Base-by-base conservation (phyloP, 306 rosid genomes). In the Malus sieversii region DNA sequence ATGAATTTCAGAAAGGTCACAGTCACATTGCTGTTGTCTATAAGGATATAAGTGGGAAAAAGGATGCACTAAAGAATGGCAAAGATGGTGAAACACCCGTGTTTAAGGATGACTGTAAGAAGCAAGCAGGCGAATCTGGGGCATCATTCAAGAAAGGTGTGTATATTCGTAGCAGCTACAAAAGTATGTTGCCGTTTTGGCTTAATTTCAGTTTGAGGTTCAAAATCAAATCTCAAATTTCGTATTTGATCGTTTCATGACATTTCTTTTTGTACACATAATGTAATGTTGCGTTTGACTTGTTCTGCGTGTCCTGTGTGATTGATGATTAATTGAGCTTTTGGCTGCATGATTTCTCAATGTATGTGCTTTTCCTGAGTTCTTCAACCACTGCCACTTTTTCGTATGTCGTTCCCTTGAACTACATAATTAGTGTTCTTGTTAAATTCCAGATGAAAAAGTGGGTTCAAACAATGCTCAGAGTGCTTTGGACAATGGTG, bases 11-110 rank as follows among this genome's bases (percentile, higher is more conserved):
- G 80, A 95, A 95, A 85, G 99, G 97, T 65, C 99, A 95, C 85
- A 95, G 99, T 81, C 99, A 95, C 85, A 95, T 95, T 83, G 99
- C 99, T 72, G 97, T 95, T 78, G 97, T 92, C 66, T 90, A 87
- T 79, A 86, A 81, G 88, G 89, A 92, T 79, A 85, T 82, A 76
- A 89, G 85, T 71, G 89, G 84, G 80, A 84, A 81, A 83, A 86
- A 66, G 9, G 91, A 81, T 75, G 72, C 84, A 68, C 78, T 80
- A 51, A 80, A 73, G 52, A 82, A 80, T 67, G 80, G 48, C 77
- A 85, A 83, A 68, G 90, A 83, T 59, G 73, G 83, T 38, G 88
- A 86, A 70, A 77, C 78, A 45, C 81, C 60, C 7, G 84, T 81
- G 76, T 79, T 84, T 59, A 81, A 84, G 73, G 88, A 87, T 75